These are phyloP conservation scores for Cladosporium austrohemisphaericum DNA, from an alignment of 2,329 filamentous ascomycete species.

Conservation along the genomic window DNA sequence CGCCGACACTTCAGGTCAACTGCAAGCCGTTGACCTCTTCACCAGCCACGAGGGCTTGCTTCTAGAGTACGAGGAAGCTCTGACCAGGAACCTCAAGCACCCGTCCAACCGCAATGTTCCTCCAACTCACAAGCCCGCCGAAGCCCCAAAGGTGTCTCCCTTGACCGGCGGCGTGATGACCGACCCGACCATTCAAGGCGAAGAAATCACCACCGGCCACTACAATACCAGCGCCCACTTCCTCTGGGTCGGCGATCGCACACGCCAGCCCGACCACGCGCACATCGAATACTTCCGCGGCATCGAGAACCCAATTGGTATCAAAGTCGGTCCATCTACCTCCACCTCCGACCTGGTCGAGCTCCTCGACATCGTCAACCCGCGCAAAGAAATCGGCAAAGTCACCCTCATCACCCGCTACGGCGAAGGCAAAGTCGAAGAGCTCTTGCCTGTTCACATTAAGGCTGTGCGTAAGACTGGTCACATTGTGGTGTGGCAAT, in stretches of 20 bases:
- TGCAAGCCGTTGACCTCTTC: conserved; percentile 91
- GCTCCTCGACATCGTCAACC: conserved; percentile 83
- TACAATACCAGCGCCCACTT: conserved; percentile 96
- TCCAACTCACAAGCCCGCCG: conserved; percentile 9
- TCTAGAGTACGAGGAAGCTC: conserved; percentile 86
- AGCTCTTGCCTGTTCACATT: conserved; percentile 79
- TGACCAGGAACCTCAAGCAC: conserved; percentile 72
- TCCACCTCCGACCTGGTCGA: conserved; percentile 68
- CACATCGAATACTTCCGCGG: conserved; percentile 98
- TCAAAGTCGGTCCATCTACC: conserved; percentile 92
- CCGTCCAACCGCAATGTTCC: conserved; percentile 47
- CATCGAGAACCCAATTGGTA: conserved; percentile 89
- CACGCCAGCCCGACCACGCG: conserved; percentile 84
- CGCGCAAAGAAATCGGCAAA: conserved; percentile 76
- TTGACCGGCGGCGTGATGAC: conserved; percentile 22
- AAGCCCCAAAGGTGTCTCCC: conserved; percentile 20
- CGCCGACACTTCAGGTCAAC: conserved; percentile 75
- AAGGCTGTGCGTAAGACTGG: conserved; percentile 78
- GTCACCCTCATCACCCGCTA: conserved; percentile 96
- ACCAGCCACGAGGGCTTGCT: conserved; percentile 93
- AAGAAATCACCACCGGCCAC: conserved; percentile 56
- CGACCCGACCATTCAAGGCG: conserved; percentile 16
- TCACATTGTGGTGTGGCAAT: conserved; percentile 86
- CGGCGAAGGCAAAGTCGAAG: conserved; percentile 71
- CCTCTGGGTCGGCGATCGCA: conserved; percentile 97